Evolutionary conservation across 441 rosid species (phyloP).

Genomic region (Hypseocharis bilobata): DNA sequence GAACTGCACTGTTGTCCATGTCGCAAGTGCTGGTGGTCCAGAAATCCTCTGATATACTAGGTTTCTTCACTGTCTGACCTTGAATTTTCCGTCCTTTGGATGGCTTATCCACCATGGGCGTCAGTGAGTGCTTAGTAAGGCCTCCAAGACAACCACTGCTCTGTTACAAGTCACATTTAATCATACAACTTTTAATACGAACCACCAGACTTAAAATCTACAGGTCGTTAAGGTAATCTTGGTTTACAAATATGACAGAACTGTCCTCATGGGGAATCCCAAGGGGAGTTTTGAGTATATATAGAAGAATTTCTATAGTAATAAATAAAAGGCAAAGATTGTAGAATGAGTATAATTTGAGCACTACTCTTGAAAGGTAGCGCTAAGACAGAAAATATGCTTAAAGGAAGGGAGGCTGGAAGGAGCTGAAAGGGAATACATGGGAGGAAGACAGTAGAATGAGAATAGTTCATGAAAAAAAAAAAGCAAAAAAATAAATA

Average conservation of each 20-base stretch:
- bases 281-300: no score
- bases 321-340: no score
- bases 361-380: no score
- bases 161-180: slow-evolving; percentile 54
- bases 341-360: no score
- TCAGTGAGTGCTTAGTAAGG: slow-evolving; percentile 31
- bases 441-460: no score
- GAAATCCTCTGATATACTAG: slow-evolving; percentile 40
- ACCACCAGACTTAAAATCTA: background rate
- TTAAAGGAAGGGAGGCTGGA: no score
- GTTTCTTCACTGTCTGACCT: slow-evolving; percentile 28
- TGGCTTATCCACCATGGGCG: slow-evolving; percentile 26
- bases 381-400: no score
- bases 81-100: slow-evolving; percentile 21
- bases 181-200: slow-evolving; percentile 26
- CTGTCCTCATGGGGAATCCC: no score
- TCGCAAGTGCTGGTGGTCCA: slow-evolving; percentile 51
- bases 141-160: slow-evolving; percentile 66
- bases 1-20: slow-evolving; percentile 55
- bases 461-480: background rate
- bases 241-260: background rate
- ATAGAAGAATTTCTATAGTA: no score
- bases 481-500: background rate
- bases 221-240: background rate
- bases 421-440: no score